Base-by-base conservation (phyloP, 2,329 filamentous ascomycete genomes). In the Sporothrix schenckii region DNA sequence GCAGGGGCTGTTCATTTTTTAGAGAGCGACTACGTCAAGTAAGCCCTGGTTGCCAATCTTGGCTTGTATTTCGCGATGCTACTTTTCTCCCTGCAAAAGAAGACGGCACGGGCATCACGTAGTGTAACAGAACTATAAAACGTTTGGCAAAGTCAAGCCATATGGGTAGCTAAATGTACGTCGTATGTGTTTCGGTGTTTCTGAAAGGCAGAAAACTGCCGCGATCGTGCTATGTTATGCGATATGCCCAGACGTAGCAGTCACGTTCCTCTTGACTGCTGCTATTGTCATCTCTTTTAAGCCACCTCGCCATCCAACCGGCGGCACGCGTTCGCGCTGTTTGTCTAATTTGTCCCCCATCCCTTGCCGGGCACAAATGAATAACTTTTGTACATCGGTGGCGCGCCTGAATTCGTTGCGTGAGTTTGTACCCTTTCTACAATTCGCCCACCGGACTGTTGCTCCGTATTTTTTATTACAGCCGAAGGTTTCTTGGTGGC, bases 381-480 rank as follows among this genome's bases (percentile, higher is more conserved):
- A 39, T 13, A 44, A 16, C 3, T 16, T 44, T 6, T 14, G 39
- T 63, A 47, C 58, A 47, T 47, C 39, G 27, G n/a, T 27, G 39
- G 58, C 58, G 58, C 58, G 58, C 58, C 58, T 63, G 39, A 63
- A 47, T 63, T 13, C 39, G 14, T 11, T 47, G 21, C n/a, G 13
- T 63, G 13, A 3, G 9, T 44, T 63, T 63, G 58, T 63, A 44
- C 19, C 6, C 4, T 34, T 34, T 9, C 6, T 49, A 21, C n/a
- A 24, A 19, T 63, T 63, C 47, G 54, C 58, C 58, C 58, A 27
- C 19, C 39, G 58, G 58, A 63, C n/a, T 13, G 24, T 6, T 47
- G 21, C 58, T 63, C 58, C 58, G 58, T 63, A 14, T n/a, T 63
- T n/a, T 63, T 44, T 16, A 47, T 63, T 63, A 39, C 39, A 47